Percentiles rank a stretch among this genome's conserved stretches.
phyloP scores from a whole-genome alignment of 2,329 filamentous ascomycete species.

The Alternaria tenuissima region DNA sequence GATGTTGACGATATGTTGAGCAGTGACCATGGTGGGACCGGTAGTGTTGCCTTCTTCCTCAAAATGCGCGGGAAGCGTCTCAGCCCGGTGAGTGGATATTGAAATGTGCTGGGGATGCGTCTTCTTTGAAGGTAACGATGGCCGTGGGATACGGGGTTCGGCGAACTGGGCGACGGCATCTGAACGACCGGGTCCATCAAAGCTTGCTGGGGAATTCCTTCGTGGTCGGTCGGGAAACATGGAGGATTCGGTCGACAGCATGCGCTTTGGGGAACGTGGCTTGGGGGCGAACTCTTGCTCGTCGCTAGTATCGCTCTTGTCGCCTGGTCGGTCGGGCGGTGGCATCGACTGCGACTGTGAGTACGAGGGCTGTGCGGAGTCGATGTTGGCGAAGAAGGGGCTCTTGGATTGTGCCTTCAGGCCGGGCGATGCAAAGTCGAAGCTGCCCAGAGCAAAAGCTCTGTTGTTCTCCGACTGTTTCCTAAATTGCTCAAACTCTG shows the following conservation, averaged over 20 bases:
- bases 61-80: constrained; percentile 55
- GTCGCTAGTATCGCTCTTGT: constrained; percentile 28
- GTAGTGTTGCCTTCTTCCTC: constrained; percentile 34
- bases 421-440: constrained; percentile 52
- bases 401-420: constrained; percentile 38
- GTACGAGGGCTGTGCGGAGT: constrained; percentile 37
- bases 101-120: constrained; percentile 25
- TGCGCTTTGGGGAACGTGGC: constrained; percentile 58
- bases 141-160: constrained; percentile 41
- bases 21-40: constrained; percentile 54
- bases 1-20: constrained; percentile 60
- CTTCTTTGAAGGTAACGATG: constrained; percentile 42
- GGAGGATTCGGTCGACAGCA: constrained; percentile 56
- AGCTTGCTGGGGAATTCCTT: constrained; percentile 58
- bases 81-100: constrained; percentile 49
- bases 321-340: constrained; percentile 21
- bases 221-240: constrained; percentile 54
- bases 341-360: constrained; percentile 44
- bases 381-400: constrained; percentile 34
- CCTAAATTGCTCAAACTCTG: constrained; percentile 82
- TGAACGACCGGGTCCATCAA: constrained; percentile 48
- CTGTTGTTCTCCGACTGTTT: constrained; percentile 70
- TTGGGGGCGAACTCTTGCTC: constrained; percentile 34
- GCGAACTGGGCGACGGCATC: constrained; percentile 47
- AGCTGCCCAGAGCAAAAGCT: constrained; percentile 53